Evolutionary conservation across 2,329 filamentous ascomycete genomes (phyloP), one percentile per base, ranked within the genome.

Genomic region (Cladophialophora yegresii): DNA sequence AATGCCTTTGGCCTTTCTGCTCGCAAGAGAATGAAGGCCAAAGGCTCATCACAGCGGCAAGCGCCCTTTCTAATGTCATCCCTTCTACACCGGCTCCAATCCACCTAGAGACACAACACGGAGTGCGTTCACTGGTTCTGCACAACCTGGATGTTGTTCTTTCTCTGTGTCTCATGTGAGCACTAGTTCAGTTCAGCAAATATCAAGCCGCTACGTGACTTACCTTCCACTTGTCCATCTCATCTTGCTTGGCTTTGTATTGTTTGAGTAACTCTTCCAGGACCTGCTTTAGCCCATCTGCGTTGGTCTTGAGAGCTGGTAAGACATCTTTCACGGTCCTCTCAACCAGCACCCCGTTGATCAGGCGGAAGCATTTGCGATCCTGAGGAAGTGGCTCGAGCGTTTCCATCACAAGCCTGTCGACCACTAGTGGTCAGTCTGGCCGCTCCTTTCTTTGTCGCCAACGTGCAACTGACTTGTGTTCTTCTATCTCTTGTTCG

Each of bases 161-260:
- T 81, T 67, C 79, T 81, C 79, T 81, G 67, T 69, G 70, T 26
- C 12, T n/a, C 23, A 20, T 20, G 54, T 68, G 40, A 56, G 30
- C 36, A 36, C 23, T n/a, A 9, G 6, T 54, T 16, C 45, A 9
- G 6, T 54, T 16, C 45, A 62, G 36, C 12, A 53, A 33, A 43
- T 12, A 53, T 28, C 32, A 54, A 54, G 54, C 13, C 51, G 47
- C 53, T 26, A 20, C 22, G 10, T 12, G 30, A 75, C 87, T 64
- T 80, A 96, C 93, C 91, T 99, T 99, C 95, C 95, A 99, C 78
- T 89, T 93, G 76, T 99, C 93, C 83, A 99, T 86, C 75, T 99
- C 95, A 49, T 92, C 87, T 77, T 99, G 93, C 79, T 96, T 96
- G 33, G 83, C 81, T 82, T 96, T 96, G 83, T 98, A 98, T 80